Percentiles rank a stretch among this genome's conserved stretches.
Conservation (phyloP, 495 filamentous ascomycete genomes). For the Amphirosellinia nigrospora region DNA sequence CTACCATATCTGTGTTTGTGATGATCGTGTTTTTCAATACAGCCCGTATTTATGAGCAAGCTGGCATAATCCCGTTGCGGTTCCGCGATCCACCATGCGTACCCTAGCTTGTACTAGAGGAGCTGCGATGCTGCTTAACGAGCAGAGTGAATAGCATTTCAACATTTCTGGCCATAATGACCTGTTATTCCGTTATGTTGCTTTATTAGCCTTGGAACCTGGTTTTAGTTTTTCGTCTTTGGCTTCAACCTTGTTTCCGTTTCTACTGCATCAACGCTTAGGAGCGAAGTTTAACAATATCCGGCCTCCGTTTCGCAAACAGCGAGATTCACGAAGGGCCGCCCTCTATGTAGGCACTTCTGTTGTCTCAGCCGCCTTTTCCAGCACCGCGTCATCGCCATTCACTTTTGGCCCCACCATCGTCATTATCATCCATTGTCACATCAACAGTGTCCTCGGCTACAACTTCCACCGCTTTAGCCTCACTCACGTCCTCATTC, state of each 20-base stretch:
- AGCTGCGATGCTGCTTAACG: background rate
- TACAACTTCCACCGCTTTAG: conserved; percentile 18
- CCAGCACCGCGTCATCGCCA: conserved; percentile 19
- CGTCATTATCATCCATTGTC: background rate
- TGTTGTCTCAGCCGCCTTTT: conserved; percentile 17
- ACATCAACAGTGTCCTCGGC: background rate
- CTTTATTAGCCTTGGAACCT: background rate
- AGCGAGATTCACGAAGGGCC: background rate
- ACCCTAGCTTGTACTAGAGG: background rate
- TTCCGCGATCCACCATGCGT: background rate
- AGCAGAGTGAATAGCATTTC: background rate
- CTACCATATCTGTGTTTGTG: background rate
- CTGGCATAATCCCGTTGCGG: background rate
- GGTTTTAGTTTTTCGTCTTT: background rate
- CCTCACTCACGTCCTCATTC: conserved; percentile 26
- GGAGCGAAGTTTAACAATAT: background rate
- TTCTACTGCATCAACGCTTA: background rate
- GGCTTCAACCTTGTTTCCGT: background rate
- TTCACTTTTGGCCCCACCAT: conserved; percentile 12
- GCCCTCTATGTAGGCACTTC: conserved; percentile 6
- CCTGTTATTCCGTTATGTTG: background rate
- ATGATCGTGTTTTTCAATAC: background rate
- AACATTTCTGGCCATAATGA: background rate
- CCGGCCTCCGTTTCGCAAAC: background rate
- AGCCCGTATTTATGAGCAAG: background rate